Conservation (phyloP, 495 filamentous ascomycete species). For the Cairneyella variabilis region DNA sequence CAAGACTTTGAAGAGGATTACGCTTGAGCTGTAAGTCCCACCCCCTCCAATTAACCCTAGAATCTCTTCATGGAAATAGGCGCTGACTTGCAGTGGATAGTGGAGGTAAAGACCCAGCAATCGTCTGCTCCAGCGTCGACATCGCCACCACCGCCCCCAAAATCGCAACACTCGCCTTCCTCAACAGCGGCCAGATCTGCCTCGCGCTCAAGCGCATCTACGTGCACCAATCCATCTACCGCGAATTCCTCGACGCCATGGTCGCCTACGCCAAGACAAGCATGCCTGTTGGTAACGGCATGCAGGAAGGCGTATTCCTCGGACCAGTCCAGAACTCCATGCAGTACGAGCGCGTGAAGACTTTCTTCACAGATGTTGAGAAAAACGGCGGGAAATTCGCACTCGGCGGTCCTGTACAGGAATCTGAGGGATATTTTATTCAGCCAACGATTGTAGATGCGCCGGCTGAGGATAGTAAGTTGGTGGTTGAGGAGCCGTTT, state of each 20-base stretch:
- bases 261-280: slow-evolving; percentile 39
- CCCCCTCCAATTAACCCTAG: background rate
- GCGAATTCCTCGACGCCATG: slow-evolving; percentile 45
- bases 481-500: slow-evolving; percentile 46
- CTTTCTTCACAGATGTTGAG: slow-evolving; percentile 27
- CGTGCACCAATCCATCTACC: slow-evolving; percentile 55
- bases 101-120: slow-evolving; percentile 57
- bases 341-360: slow-evolving; percentile 42
- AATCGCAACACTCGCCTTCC: slow-evolving; percentile 41
- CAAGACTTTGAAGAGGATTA: slow-evolving; percentile 51
- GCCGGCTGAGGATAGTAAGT: slow-evolving; percentile 45
- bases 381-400: slow-evolving; percentile 24
- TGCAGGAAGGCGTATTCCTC: slow-evolving; percentile 31
- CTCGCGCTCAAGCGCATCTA: slow-evolving; percentile 41
- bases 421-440: slow-evolving; percentile 41
- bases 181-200: slow-evolving; percentile 42
- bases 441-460: slow-evolving; percentile 56
- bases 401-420: slow-evolving; percentile 2
- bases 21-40: slow-evolving; percentile 39
- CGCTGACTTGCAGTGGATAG: slow-evolving; percentile 30
- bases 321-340: slow-evolving; percentile 54
- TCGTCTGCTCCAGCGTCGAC: slow-evolving; percentile 52
- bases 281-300: slow-evolving; percentile 40
- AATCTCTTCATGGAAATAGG: too few relatives aligned
- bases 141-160: slow-evolving; percentile 3